These are phyloP conservation scores for Coemansia nantahalensis DNA, from an alignment of 192 early-diverging fungal genomes.

Conservation along the genomic window DNA sequence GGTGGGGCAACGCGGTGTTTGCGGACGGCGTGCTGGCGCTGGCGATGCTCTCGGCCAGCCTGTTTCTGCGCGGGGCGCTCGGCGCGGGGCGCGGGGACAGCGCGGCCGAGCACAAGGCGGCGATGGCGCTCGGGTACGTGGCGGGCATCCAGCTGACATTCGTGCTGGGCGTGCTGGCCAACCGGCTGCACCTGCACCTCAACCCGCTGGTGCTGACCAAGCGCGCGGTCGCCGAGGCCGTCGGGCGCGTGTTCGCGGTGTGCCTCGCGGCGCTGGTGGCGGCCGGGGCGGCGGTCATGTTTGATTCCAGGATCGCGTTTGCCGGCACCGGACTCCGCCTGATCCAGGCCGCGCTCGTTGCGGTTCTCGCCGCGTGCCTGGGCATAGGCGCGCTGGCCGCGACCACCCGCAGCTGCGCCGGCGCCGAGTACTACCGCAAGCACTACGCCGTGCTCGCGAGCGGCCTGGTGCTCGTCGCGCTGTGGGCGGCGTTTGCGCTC, in stretches of 20 bases:
- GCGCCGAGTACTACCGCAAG: slow-evolving; percentile 11
- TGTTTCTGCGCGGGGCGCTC: slow-evolving; percentile 24
- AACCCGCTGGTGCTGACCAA: slow-evolving; percentile 2
- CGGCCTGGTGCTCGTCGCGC: slow-evolving; percentile 5
- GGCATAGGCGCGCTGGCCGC: slow-evolving; percentile 1
- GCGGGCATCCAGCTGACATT: slow-evolving; percentile 16
- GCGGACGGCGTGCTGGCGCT: neutral
- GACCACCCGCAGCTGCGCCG: neutral
- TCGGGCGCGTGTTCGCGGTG: slow-evolving; percentile 10
- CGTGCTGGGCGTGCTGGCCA: slow-evolving; percentile 6
- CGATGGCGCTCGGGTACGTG: slow-evolving; percentile 20
- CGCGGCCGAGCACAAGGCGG: slow-evolving; percentile 3
- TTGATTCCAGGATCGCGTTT: neutral
- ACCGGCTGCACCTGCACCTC: slow-evolving; percentile 13
- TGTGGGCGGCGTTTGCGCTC: slow-evolving; percentile 27
- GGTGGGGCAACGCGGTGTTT: neutral
- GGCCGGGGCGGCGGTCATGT: slow-evolving; percentile 19
- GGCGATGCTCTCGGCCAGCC: slow-evolving; percentile 5
- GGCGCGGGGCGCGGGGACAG: neutral
- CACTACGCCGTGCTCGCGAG: slow-evolving; percentile 3
- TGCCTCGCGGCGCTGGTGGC: slow-evolving; percentile 7
- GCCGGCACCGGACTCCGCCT: slow-evolving; percentile 11
- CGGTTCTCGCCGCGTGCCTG: neutral
- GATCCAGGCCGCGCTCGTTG: slow-evolving; percentile 13
- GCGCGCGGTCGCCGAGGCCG: neutral